Evolutionary conservation across 768 basidiomycete species (phyloP).

Genomic region (Hysterangium stoloniferum): DNA sequence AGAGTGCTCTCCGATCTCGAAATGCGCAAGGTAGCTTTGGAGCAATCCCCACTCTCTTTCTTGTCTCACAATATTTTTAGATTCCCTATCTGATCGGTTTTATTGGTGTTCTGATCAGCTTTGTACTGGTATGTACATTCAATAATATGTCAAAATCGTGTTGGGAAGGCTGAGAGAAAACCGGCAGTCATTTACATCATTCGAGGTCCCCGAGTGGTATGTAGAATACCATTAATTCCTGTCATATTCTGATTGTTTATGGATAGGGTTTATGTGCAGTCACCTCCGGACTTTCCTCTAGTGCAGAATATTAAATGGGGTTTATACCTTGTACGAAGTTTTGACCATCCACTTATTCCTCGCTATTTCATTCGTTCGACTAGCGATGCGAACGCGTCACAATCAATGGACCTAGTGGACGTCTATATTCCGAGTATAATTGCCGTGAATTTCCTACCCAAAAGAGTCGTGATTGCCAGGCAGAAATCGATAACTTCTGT

Average conservation of each 20-base stretch:
- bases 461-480: constrained; percentile 4
- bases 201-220: constrained; percentile 11
- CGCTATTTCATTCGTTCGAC: background rate
- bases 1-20: background rate
- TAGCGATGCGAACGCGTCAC: constrained; percentile 10
- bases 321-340: constrained; percentile 1
- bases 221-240: background rate
- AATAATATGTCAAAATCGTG: background rate
- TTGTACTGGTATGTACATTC: constrained; percentile 2
- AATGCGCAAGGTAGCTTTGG: constrained; percentile 8
- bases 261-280: constrained; percentile 7
- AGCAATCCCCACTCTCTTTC: background rate
- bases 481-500: constrained; percentile 8
- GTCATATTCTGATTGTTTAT: background rate
- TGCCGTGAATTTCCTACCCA: constrained; percentile 58
- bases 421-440: constrained; percentile 38
- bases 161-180: background rate
- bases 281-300: background rate
- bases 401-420: background rate
- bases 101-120: constrained; percentile 4
- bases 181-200: constrained; percentile 5
- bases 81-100: constrained; percentile 7
- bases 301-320: constrained; percentile 4
- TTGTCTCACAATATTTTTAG: background rate
- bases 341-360: background rate